Conservation (phyloP, 371 early-diverging fungal species). For the Actinomortierella ambigua region DNA sequence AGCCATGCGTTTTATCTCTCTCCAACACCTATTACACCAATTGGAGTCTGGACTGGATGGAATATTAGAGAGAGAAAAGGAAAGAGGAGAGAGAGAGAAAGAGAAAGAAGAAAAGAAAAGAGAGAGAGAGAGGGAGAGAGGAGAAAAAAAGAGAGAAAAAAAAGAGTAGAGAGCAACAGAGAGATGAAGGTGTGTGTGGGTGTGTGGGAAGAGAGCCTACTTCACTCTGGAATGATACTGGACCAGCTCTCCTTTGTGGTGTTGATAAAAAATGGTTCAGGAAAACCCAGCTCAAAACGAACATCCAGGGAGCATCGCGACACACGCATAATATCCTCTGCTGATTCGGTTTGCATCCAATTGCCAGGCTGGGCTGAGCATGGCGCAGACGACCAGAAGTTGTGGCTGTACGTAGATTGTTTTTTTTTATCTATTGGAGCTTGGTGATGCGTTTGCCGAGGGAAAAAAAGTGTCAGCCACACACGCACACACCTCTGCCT, state of each 20-base stretch:
- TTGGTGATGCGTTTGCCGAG: too few relatives aligned
- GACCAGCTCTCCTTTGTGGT: neutral
- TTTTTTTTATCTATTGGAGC: too few relatives aligned
- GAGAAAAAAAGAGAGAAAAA: neutral
- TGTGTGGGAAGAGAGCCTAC: too few relatives aligned
- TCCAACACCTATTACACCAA: neutral
- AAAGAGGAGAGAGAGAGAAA: neutral
- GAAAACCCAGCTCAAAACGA: neutral
- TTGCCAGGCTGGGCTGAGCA: neutral
- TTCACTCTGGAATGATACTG: neutral
- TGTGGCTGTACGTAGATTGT: too few relatives aligned
- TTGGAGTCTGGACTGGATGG: neutral
- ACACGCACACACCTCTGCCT: too few relatives aligned
- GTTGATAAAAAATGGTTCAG: neutral
- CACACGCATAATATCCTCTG: neutral
- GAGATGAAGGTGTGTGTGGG: too few relatives aligned
- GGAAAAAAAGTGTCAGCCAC: too few relatives aligned
- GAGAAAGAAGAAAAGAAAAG: slow-evolving; percentile 10
- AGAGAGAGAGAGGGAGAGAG: neutral
- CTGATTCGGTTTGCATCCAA: neutral
- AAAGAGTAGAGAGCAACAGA: neutral
- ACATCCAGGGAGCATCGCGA: neutral
- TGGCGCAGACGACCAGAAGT: too few relatives aligned
- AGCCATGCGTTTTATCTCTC: too few relatives aligned
- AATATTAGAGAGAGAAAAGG: neutral